These are phyloP conservation scores for Clarireedia homoeocarpa DNA, from an alignment of 2,329 filamentous ascomycete genomes.

Conservation along the genomic window DNA sequence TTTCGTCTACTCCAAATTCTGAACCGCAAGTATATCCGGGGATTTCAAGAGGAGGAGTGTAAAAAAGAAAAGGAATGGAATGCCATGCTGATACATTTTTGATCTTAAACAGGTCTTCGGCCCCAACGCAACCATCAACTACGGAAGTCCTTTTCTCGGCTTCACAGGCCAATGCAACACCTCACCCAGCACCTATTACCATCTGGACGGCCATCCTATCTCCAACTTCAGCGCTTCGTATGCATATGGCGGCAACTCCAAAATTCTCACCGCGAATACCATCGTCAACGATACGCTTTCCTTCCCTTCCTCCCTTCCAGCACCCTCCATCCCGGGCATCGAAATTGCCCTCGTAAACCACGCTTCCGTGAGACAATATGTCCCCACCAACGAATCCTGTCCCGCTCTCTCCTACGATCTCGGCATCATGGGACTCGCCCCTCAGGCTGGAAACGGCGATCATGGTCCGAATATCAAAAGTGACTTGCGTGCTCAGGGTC, in stretches of 20 bases:
- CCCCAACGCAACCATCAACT: constrained; percentile 4
- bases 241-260: constrained; percentile 2
- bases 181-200: neutral
- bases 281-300: neutral
- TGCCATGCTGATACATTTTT: too few relatives aligned
- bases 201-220: neutral
- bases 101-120: neutral
- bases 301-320: neutral
- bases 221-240: neutral
- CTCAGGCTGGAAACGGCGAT: neutral
- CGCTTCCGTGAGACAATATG: neutral
- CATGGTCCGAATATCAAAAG: neutral
- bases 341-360: neutral
- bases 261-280: neutral
- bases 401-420: neutral
- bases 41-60: too few relatives aligned
- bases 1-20: neutral
- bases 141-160: neutral
- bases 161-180: constrained; percentile 2
- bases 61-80: too few relatives aligned
- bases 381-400: neutral
- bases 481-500: neutral
- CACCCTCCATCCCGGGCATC: neutral
- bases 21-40: too few relatives aligned
- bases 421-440: neutral